Base-by-base conservation (phyloP, 306 rosid genomes). In the Quercus suber region DNA sequence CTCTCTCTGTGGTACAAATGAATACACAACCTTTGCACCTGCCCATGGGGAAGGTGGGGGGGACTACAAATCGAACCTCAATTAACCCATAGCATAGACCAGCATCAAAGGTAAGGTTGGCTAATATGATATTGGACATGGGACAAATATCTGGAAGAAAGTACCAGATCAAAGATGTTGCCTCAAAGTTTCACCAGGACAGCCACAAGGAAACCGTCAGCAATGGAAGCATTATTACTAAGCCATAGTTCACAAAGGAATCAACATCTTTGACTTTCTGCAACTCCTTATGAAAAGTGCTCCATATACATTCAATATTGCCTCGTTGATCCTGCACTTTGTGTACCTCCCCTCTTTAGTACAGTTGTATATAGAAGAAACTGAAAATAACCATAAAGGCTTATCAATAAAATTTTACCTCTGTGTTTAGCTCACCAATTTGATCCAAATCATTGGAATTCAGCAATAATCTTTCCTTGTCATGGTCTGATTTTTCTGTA, bases 191-290 rank as follows among this genome's bases (percentile, higher is more conserved):
- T 71, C 80, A 87, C 76, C n/a, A 43, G 33, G 89, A 91, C 63
- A 91, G 77, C 95, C 87, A 89, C 15, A 85, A 76, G 57, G 90
- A 87, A 80, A 90, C 71, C 55, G 87, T 79, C 90, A 95, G 79
- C 76, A 91, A 56, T 45, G 97, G 92, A 80, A 90, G 78, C 89
- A 92, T 87, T 64, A 79, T 80, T 69, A 82, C 80, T 82, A 95
- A 84, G 60, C 97, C 90, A 52, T 86, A 91, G 79, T 70, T 78
- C 89, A 95, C 92, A 58, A 92, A 81, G 55, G 90, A 65, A 81
- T 95, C 96, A 1, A 64, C 61, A 63, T 91, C 82, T 87, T 88
- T 89, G 55, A 86, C 69, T 37, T 81, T 73, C 75, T 77, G 79
- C 69, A 88, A 69, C 76, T 73, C 86, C 69, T 80, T 49, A 70